These are phyloP conservation scores for Hagleromyces aurorensis DNA, from an alignment of 805 yeast genomes.

Conservation along the genomic window DNA sequence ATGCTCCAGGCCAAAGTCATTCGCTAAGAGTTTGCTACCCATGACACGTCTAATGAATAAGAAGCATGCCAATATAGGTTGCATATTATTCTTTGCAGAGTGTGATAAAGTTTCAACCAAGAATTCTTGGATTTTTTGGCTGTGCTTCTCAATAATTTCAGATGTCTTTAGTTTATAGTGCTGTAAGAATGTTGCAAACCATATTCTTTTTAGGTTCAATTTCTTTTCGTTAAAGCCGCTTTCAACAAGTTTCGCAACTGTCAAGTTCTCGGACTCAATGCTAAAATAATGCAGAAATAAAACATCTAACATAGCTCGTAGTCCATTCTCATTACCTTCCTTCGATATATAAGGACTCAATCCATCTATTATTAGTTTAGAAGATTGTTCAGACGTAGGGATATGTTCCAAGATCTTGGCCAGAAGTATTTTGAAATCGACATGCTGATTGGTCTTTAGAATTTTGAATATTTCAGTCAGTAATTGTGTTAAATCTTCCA, in stretches of 20 bases:
- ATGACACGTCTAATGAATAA: constrained; percentile 15
- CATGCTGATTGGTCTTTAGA: constrained; percentile 49
- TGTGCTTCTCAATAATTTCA: constrained; percentile 31
- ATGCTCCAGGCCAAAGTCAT: constrained; percentile 7
- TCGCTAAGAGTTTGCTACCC: constrained; percentile 3
- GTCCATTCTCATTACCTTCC: constrained; percentile 67
- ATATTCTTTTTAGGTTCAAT: constrained; percentile 50
- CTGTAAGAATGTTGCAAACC: constrained; percentile 46
- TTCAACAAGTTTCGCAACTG: constrained; percentile 32
- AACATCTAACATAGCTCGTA: constrained; percentile 42
- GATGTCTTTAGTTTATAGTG: constrained; percentile 26
- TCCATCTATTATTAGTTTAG: constrained; percentile 35
- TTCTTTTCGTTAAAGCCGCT: constrained; percentile 64
- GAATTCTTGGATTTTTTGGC: constrained; percentile 23
- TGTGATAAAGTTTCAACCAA: constrained; percentile 32
- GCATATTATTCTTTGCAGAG: constrained; percentile 37
- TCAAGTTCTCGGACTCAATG: constrained; percentile 19
- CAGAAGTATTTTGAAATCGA: constrained; percentile 57
- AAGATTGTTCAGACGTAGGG: constrained; percentile 25
- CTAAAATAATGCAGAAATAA: constrained; percentile 39
- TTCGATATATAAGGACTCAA: constrained; percentile 51
- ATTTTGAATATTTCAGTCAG: constrained; percentile 48
- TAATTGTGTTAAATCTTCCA: constrained; percentile 29
- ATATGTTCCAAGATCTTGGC: constrained; percentile 37
- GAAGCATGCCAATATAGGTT: constrained; percentile 18